A percentile compares a stretch with the other conserved stretches of the same genome.
phyloP scores from a whole-genome alignment of 2,329 filamentous ascomycete species.

The Arthrobotrys entomopaga region DNA sequence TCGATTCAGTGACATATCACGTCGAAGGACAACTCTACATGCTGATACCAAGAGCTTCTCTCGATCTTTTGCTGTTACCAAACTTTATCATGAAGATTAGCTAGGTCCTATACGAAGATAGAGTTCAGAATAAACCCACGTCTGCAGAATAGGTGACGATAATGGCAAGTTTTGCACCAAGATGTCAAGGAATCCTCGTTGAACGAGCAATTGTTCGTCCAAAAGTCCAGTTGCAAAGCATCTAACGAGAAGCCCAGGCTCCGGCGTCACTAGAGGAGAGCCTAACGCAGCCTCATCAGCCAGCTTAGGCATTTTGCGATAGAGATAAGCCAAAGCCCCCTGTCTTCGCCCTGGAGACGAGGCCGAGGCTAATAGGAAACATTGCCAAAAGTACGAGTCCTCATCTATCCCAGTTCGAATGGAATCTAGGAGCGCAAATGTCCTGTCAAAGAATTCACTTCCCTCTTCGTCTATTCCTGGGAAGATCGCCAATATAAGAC shows the following conservation, averaged over 20 bases:
- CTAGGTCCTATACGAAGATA: no score
- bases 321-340: conserved; percentile 86
- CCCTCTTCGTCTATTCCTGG: conserved; percentile 95
- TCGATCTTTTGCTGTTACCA: conserved; percentile 73
- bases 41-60: conserved; percentile 84
- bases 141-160: conserved; percentile 81
- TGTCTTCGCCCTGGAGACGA: conserved; percentile 85
- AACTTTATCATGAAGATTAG: conserved; percentile 8
- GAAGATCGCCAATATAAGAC: conserved; percentile 85
- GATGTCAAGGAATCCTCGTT: conserved; percentile 91
- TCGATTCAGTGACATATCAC: conserved; percentile 96
- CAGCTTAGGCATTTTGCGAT: conserved; percentile 79
- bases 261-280: conserved; percentile 79
- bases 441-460: conserved; percentile 94
- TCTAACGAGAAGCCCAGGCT: conserved; percentile 87
- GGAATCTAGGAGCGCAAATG: conserved; percentile 78
- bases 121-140: conserved; percentile 66
- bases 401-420: conserved; percentile 69
- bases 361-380: conserved; percentile 91
- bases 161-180: conserved; percentile 90
- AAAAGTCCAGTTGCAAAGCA: conserved; percentile 90
- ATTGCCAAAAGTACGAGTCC: conserved; percentile 92
- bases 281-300: conserved; percentile 65
- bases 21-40: conserved; percentile 83
- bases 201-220: conserved; percentile 89